Evolutionary conservation across 2,329 filamentous ascomycete species (phyloP), one percentile per base, ranked within the genome.

Genomic region (Xylaria hypoxylon): DNA sequence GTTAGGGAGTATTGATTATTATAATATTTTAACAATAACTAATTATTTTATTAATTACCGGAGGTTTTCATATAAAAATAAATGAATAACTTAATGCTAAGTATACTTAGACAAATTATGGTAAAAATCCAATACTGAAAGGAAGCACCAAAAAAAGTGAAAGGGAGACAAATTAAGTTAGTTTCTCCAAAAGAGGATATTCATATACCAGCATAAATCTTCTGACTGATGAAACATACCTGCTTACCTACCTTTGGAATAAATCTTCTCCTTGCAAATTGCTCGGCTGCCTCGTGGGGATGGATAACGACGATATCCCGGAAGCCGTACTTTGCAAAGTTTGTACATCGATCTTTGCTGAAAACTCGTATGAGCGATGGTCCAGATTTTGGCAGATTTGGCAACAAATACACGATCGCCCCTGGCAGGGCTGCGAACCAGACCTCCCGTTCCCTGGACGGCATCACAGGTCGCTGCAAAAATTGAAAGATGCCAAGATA

Each of bases 361-460:
- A 47, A 44, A 40, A 63, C 31, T 63, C 57, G 5, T 59, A 63
- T 26, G 55, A 59, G 31, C 15, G 13, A 26, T 60, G 50, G 62
- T 40, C 62, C 15, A 42, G 19, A 26, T 48, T 31, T 15, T 44
- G 38, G 55, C 40, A 55, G 2, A 31, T 24, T 31, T 55, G 55
- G 55, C n/a, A 19, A 0, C 15, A 48, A 26, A 28, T 5, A 26
- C 15, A 28, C 40, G 15, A 40, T 31, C 3, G 13, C 2, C 1
- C 19, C 19, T 7, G 28, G 42, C 7, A 6, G 15, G 4, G 28
- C 7, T 3, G 15, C n/a, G 3, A 15, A 5, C 1, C 17, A 28
- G 7, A 7, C 8, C 15, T 22, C 17, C 33, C 40, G 7, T 38
- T 5, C 40, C 31, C 50, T n/a, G 19, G 47, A 11, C 48, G 2